Base-by-base conservation (phyloP, 108 stramenopile genomes). In the Cyclotella atomus region DNA sequence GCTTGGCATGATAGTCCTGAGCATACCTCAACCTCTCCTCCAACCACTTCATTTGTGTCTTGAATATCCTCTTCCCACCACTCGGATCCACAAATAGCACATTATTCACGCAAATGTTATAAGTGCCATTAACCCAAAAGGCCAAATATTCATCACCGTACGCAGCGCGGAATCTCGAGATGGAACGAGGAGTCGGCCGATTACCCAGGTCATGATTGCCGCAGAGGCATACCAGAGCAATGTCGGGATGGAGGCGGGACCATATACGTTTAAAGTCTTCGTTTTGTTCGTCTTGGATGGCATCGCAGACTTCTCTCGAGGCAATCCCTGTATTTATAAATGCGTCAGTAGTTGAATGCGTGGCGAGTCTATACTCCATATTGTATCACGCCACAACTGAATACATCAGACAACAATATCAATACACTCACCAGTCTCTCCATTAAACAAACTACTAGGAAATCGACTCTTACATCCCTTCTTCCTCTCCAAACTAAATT, bases 121-220 rank as follows among this genome's bases (percentile, higher is more conserved):
- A 91, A 0, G 84, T 74, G 27, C 83, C 77, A 67, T 85, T 81
- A 34, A 63, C 73, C 90, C 90, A 91, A 71, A 91, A 91, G 17
- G 86, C 82, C 21, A 91, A 59, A 36, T 88, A 88, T 50, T 91
- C 90, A 46, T 91, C 90, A 21, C 93, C 93, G 76, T 87, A 94
- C 2, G 73, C 65, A 14, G 82, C 67, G 10, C 62, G 65, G 59
- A 85, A 94, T 12, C 82, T 61, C 59, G 81, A 70, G 23, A 94
- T 89, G n/a, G 84, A 76, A 21, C 55, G 28, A 7, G 66, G 75
- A 8, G 86, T 89, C 0, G 93, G 93, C 34, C 84, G 67, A 70
- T 94, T 89, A 0, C 90, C 93, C 24, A 94, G 75, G 67, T 94
- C 88, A 61, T 94, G 90, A 66, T 94, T 94, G 14, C 93, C 93